Evolutionary conservation across 2,329 filamentous ascomycete genomes (phyloP), one percentile per base, ranked within the genome.

Genomic region (Diaporthe longicolla): DNA sequence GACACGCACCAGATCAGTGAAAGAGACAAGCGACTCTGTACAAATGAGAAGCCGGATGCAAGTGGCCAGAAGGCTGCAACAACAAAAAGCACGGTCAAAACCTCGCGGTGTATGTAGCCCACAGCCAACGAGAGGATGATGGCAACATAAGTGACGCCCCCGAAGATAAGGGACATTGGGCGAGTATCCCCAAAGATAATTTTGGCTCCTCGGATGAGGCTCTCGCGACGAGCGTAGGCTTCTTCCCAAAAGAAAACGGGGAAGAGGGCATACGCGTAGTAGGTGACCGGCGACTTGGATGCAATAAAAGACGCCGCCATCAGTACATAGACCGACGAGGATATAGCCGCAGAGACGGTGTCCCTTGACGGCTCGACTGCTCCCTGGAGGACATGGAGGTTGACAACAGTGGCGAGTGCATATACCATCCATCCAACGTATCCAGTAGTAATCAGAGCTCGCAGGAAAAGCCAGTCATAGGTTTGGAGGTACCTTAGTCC

Each of bases 171-270:
- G 19, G 74, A 72, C 6, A 72, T 15, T 19, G 72, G 68, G 21
- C 68, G 69, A 37, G 89, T 88, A 77, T 95, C 89, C 0, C 90
- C 88, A 77, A 98, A 92, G 11, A 98, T 85, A 66, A 90, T 87
- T 76, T 88, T 88, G 69, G 89, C 87, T 4, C 95, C 95, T 76
- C 91, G 88, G 8, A 84, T 79, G 17, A 98, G 82, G 55, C 94
- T 94, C 59, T 88, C 87, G 72, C 95, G 89, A 37, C 93, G 91
- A 4, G 94, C 94, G 82, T 93, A 96, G 0, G 98, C 94, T 80
- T 98, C 95, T 82, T 98, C 96, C 97, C 97, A 99, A 85, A 99
- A 98, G 73, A 94, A 89, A 3, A 98, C 92, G 0, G 97, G 97
- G 82, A 99, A 99, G 78, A 97, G 90, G 0, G 93, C 94, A 81